These are phyloP conservation scores for Didymella pinodella DNA, from an alignment of 2,329 filamentous ascomycete genomes.

Conservation along the genomic window DNA sequence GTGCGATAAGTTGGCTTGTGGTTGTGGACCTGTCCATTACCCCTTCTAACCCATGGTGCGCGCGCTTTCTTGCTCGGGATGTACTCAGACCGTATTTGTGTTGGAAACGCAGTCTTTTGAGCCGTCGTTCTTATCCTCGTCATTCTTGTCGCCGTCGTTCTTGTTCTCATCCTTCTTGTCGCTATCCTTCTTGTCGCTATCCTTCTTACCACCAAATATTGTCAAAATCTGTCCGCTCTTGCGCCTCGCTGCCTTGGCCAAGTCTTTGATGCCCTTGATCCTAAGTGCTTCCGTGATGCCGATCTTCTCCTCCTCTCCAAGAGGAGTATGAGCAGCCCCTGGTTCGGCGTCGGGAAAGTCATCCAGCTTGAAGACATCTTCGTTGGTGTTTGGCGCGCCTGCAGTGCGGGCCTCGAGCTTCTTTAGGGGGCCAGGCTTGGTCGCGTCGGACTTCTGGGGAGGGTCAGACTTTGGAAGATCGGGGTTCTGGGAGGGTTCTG, in stretches of 20 bases:
- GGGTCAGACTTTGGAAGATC: background rate
- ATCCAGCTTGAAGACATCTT: conserved; percentile 3
- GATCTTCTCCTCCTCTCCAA: conserved; percentile 7
- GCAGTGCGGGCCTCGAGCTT: conserved; percentile 2
- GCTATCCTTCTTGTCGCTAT: background rate
- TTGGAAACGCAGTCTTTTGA: background rate
- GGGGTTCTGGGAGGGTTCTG: background rate
- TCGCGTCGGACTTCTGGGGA: background rate
- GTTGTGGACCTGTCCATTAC: background rate
- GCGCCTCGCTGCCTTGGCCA: background rate
- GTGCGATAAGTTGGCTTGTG: background rate
- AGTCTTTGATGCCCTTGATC: background rate
- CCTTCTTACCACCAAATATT: background rate
- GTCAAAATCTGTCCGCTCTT: background rate
- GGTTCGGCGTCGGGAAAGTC: background rate
- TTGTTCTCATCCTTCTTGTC: background rate
- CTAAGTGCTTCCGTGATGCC: conserved; percentile 1
- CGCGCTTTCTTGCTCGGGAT: background rate
- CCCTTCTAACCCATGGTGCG: background rate
- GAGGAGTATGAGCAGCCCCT: background rate
- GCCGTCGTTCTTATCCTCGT: background rate
- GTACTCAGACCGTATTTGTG: background rate
- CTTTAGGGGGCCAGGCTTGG: background rate
- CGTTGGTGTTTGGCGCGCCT: conserved; percentile 1
- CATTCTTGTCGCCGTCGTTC: conserved; percentile 1